phyloP scores from a whole-genome alignment of 768 basidiomycete species.

The Suillus lakei region DNA sequence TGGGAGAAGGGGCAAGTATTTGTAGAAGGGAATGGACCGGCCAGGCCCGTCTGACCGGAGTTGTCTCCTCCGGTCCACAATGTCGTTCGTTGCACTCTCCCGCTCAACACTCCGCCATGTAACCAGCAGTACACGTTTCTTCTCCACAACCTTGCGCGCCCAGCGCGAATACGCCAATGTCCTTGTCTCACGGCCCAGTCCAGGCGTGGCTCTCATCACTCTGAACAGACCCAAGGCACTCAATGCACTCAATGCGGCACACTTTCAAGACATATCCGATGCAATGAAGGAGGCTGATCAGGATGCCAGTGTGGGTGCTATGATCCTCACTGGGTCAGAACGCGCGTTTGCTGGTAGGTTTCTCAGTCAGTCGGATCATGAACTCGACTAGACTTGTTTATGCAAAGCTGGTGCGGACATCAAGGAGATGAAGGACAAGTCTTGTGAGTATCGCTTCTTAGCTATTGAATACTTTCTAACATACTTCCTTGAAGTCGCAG shows the following conservation, averaged over 20 bases:
- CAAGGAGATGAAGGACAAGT: no score
- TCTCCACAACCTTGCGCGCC: constrained; percentile 33
- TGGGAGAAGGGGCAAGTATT: no score
- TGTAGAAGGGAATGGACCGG: no score
- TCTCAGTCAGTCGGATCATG: not conserved
- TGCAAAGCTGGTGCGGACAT: constrained; percentile 82
- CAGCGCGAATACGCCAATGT: constrained; percentile 60
- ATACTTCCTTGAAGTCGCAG: constrained; percentile 58
- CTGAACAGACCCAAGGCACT: no score
- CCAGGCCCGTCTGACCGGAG: no score
- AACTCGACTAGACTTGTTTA: constrained; percentile 2
- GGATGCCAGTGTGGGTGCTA: constrained; percentile 75
- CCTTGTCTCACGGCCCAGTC: constrained; percentile 68
- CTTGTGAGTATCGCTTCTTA: constrained; percentile 31
- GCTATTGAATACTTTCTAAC: not conserved
- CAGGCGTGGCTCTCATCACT: no score
- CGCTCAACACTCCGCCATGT: constrained; percentile 13
- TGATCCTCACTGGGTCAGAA: constrained; percentile 92
- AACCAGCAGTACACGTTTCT: constrained; percentile 16
- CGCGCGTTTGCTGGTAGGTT: constrained; percentile 88
- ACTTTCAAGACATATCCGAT: constrained; percentile 81
- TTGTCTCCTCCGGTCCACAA: constrained; percentile 10
- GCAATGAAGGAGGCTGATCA: constrained; percentile 72
- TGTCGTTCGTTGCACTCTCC: constrained; percentile 19
- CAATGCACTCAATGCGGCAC: no score